These are phyloP conservation scores for Casaregolazyma suthepensis DNA, from an alignment of 1,139 yeast genomes.

Conservation along the genomic window DNA sequence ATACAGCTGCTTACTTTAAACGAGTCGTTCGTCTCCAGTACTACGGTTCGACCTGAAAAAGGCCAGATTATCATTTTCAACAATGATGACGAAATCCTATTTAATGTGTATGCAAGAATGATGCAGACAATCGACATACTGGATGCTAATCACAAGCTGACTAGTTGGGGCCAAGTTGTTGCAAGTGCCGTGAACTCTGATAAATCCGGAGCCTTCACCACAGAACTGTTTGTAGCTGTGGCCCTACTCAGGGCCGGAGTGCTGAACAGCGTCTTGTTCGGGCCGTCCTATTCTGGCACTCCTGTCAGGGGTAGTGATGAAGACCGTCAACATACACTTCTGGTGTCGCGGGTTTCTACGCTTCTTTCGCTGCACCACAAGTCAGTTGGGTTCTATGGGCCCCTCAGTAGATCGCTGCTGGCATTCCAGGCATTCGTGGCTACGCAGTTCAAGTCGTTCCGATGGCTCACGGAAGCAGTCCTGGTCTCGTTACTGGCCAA, in stretches of 20 bases:
- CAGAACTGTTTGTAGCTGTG: constrained; percentile 25
- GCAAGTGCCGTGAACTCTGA: constrained; percentile 26
- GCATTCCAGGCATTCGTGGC: constrained; percentile 63
- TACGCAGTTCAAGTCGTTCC: constrained; percentile 45
- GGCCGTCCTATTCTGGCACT: constrained; percentile 30
- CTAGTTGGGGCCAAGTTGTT: constrained; percentile 54
- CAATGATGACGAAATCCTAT: constrained; percentile 50
- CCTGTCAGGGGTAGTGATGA: constrained; percentile 30
- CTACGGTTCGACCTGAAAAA: constrained; percentile 2
- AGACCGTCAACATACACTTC: constrained; percentile 38
- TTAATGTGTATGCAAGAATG: constrained; percentile 52
- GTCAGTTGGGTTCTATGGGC: constrained; percentile 62
- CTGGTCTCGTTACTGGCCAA: constrained; percentile 46
- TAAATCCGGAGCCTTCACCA: constrained; percentile 14
- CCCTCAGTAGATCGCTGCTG: constrained; percentile 57
- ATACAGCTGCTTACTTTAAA: constrained; percentile 5
- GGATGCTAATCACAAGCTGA: constrained; percentile 39
- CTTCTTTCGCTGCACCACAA: constrained; percentile 48
- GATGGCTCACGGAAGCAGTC: constrained; percentile 52
- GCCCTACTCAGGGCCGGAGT: constrained; percentile 27
- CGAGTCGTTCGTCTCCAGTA: constrained; percentile 6
- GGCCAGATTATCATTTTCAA: constrained; percentile 25
- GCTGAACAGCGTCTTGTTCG: constrained; percentile 18
- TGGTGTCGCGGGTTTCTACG: constrained; percentile 55
- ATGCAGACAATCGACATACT: constrained; percentile 54